Conservation (phyloP, 768 basidiomycete genomes). For the Pholiota molesta region DNA sequence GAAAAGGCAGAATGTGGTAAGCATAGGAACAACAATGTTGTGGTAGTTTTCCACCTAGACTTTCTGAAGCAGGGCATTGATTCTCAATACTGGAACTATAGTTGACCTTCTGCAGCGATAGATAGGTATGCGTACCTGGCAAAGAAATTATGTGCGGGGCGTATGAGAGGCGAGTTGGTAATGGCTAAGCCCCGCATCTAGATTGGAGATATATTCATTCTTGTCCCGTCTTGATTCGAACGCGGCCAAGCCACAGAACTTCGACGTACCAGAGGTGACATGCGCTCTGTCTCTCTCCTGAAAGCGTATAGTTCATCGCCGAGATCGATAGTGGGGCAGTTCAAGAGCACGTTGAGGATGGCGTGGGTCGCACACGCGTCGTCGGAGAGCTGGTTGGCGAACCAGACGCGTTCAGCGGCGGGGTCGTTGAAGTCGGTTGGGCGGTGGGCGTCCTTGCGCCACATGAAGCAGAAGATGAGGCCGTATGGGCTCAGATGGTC, state of each 20-base stretch:
- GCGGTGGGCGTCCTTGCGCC: constrained; percentile 51
- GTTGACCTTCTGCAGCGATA: neutral
- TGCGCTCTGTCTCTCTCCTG: constrained; percentile 50
- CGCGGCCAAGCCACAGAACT: constrained; percentile 4
- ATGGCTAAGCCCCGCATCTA: constrained; percentile 70
- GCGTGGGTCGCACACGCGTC: constrained; percentile 70
- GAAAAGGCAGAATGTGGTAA: too few species aligned
- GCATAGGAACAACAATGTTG: too few species aligned
- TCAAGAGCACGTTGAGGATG: constrained; percentile 60
- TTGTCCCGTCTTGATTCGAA: neutral
- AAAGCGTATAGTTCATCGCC: constrained; percentile 48
- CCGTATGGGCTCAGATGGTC: constrained; percentile 61
- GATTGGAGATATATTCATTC: neutral
- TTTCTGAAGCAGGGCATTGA: too few species aligned
- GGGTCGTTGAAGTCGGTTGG: constrained; percentile 53
- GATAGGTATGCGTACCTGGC: constrained; percentile 47
- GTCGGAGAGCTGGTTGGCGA: constrained; percentile 68
- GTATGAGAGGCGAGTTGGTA: constrained; percentile 56
- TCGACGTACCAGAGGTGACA: constrained; percentile 58
- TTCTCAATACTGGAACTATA: neutral
- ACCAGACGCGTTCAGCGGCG: constrained; percentile 62
- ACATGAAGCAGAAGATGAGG: constrained; percentile 66
- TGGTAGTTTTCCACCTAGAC: too few species aligned
- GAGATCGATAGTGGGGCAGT: constrained; percentile 54
- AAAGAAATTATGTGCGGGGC: constrained; percentile 59